Percentiles rank a stretch among this genome's conserved stretches.
Evolutionary conservation across 192 early-diverging fungal genomes (phyloP).

Genomic region (Cladochytrium replicatum): DNA sequence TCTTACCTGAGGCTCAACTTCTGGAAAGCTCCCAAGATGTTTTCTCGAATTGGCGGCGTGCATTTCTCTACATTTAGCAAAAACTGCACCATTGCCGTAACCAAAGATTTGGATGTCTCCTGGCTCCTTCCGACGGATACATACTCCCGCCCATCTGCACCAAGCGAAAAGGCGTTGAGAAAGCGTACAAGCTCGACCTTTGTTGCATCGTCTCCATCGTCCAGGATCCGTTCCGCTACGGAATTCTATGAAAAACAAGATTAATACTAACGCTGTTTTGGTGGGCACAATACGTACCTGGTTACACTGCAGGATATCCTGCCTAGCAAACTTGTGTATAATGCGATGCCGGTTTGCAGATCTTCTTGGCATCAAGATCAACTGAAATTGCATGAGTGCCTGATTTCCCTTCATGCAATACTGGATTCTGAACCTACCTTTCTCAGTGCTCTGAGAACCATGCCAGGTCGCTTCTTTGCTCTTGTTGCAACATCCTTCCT

Average conservation of each 20-base stretch:
- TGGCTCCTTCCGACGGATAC: conserved; percentile 5
- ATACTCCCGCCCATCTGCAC: conserved; percentile 32
- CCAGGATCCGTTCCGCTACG: neutral
- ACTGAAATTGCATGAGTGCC: neutral
- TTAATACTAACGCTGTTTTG: neutral
- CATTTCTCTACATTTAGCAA: conserved; percentile 14
- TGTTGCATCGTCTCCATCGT: conserved; percentile 9
- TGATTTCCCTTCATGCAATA: neutral
- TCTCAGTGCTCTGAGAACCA: neutral
- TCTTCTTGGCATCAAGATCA: neutral
- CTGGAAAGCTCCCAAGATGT: conserved; percentile 35
- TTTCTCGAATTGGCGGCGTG: conserved; percentile 22
- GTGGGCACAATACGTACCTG: too few relatives aligned
- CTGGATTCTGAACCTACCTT: neutral
- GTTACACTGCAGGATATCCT: conserved; percentile 4
- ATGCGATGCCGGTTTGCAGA: neutral
- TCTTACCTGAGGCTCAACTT: conserved; percentile 35
- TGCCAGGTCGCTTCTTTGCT: neutral
- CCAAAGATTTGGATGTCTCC: too few relatives aligned
- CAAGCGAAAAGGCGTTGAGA: conserved; percentile 28
- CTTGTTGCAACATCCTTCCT: conserved; percentile 12
- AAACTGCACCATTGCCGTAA: conserved; percentile 14
- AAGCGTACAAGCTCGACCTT: conserved; percentile 16
- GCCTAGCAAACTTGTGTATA: neutral
- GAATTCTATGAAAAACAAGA: neutral